phyloP scores from a whole-genome alignment of 176 grass and related monocot species.

The Eragrostis nindensis region DNA sequence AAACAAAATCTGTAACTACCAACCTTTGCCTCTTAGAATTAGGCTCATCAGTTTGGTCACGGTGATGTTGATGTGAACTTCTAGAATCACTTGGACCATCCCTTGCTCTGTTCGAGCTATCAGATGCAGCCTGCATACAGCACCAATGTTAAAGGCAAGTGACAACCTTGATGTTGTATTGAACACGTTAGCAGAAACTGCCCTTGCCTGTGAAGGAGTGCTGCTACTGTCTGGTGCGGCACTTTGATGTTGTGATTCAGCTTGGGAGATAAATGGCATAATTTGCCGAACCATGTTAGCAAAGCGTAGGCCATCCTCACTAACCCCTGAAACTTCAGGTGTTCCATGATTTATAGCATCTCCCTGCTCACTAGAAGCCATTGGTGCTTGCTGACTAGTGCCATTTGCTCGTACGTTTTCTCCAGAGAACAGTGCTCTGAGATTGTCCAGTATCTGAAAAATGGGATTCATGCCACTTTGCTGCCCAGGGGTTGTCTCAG shows the following conservation, averaged over 20 bases:
- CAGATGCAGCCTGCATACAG: constrained; percentile 51
- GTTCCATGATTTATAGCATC: constrained; percentile 44
- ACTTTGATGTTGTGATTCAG: constrained; percentile 47
- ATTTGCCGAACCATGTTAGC: constrained; percentile 76
- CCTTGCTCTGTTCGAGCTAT: constrained; percentile 45
- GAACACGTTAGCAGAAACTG: constrained; percentile 32
- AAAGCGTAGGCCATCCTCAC: constrained; percentile 75
- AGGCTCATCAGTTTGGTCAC: constrained; percentile 63
- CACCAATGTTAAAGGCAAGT: constrained; percentile 22
- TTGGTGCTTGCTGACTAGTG: constrained; percentile 52
- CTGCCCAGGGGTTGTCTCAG: constrained; percentile 48
- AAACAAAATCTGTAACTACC: constrained; percentile 9
- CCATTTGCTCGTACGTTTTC: constrained; percentile 49
- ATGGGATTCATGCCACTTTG: constrained; percentile 44
- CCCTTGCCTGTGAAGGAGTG: constrained; percentile 45
- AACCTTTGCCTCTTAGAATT: constrained; percentile 90
- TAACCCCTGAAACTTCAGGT: constrained; percentile 49
- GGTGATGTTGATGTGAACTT: constrained; percentile 52
- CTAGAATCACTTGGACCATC: constrained; percentile 60
- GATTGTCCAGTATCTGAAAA: constrained; percentile 59
- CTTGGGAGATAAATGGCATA: constrained; percentile 86
- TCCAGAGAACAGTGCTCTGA: constrained; percentile 56
- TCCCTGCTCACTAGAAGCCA: constrained; percentile 44
- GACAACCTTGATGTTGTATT: neutral
- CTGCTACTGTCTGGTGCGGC: constrained; percentile 35